Conservation (phyloP, 441 rosid genomes). For the Erysimum pusillum region DNA sequence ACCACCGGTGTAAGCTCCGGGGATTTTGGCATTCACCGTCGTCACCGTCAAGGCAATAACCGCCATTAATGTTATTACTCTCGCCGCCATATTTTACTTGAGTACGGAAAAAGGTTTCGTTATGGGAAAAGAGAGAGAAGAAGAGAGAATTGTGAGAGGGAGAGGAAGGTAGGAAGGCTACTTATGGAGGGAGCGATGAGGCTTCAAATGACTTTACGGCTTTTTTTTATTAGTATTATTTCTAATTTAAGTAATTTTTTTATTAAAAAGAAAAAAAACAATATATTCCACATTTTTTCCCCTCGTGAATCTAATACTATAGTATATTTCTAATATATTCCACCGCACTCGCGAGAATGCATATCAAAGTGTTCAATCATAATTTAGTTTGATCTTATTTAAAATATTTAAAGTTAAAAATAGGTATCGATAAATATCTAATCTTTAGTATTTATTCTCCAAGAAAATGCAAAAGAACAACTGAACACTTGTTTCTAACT, state of each 20-base stretch:
- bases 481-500: slow-evolving; percentile 35
- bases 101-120: slow-evolving; percentile 1
- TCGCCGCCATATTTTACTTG: slow-evolving; percentile 29
- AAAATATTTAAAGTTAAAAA: too few species aligned
- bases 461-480: slow-evolving; percentile 16
- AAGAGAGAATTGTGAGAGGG: slow-evolving; percentile 38
- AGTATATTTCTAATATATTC: slow-evolving; percentile 21
- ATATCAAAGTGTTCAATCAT: slow-evolving; percentile 6
- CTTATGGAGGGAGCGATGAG: slow-evolving; percentile 39
- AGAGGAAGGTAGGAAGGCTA: slow-evolving; percentile 39
- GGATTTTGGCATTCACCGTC: slow-evolving; percentile 62
- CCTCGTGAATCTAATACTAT: slow-evolving; percentile 26
- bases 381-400: not conserved
- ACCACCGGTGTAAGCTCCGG: slow-evolving; percentile 78
- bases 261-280: not conserved
- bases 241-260: not conserved
- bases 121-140: slow-evolving; percentile 23
- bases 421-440: not conserved
- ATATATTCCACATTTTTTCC: not conserved
- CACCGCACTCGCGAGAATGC: slow-evolving; percentile 39
- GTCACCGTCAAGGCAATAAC: slow-evolving; percentile 43
- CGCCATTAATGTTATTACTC: slow-evolving; percentile 30
- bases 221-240: slow-evolving; percentile 2
- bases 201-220: slow-evolving; percentile 38
- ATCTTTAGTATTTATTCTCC: slow-evolving; percentile 31